These are phyloP conservation scores for Daedalea quercina DNA, from an alignment of 768 basidiomycete genomes.

Conservation along the genomic window DNA sequence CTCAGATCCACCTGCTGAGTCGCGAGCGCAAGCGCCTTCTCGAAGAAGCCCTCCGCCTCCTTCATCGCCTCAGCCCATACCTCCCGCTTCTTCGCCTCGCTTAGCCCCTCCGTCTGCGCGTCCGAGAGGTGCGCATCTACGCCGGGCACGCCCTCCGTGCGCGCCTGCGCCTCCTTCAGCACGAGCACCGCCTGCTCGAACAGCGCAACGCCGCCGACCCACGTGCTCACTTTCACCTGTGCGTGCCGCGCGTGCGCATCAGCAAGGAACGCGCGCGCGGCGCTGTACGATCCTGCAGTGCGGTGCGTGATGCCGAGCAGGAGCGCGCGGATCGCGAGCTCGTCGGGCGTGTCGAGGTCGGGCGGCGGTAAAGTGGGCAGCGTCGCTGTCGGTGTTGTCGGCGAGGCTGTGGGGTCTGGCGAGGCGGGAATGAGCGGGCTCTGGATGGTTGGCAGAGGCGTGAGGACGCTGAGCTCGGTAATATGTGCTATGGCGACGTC, in stretches of 20 bases:
- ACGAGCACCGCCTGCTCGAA: conserved; percentile 72
- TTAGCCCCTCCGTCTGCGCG: conserved; percentile 5
- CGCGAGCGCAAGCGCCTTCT: conserved; percentile 40
- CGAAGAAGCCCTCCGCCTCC: conserved; percentile 43
- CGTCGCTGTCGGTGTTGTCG: background rate
- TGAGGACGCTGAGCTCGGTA: conserved; percentile 40
- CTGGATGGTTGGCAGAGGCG: conserved; percentile 36
- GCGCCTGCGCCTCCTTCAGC: conserved; percentile 46
- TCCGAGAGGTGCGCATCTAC: conserved; percentile 13
- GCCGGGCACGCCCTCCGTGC: conserved; percentile 6
- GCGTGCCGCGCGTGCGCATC: conserved; percentile 42
- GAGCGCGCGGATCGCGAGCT: conserved; percentile 60
- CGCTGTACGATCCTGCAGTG: conserved; percentile 39
- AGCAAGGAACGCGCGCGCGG: conserved; percentile 41
- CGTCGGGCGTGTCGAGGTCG: conserved; percentile 65
- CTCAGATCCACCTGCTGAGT: conserved; percentile 55
- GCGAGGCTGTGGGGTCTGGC: too few relatives aligned
- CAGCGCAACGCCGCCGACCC: conserved; percentile 60
- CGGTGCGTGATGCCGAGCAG: conserved; percentile 64
- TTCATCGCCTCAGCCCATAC: conserved; percentile 46
- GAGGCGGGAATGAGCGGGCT: conserved; percentile 21
- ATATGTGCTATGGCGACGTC: conserved; percentile 55
- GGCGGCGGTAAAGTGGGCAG: conserved; percentile 3
- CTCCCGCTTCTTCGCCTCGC: conserved; percentile 8
- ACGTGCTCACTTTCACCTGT: conserved; percentile 45